Conservation (phyloP, 1,284 basidiomycete genomes). For the Leccinum proliferum region DNA sequence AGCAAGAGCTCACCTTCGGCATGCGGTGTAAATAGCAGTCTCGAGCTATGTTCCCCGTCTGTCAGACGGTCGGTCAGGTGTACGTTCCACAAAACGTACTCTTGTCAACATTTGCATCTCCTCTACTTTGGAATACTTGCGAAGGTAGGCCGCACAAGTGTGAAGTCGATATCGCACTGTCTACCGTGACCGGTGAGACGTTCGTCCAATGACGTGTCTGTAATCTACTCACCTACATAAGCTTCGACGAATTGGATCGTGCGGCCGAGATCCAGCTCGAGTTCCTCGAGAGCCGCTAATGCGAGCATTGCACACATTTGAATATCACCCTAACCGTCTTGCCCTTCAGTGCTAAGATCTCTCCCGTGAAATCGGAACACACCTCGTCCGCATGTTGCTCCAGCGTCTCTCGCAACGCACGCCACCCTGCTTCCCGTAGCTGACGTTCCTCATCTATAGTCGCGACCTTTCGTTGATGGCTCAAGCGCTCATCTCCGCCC, state of each 20-base stretch:
- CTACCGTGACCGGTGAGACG: constrained; percentile 30
- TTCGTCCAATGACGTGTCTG: not conserved
- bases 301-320: constrained; percentile 72
- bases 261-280: constrained; percentile 40
- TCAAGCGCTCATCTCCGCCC: constrained; percentile 24
- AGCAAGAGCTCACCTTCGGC: constrained; percentile 43
- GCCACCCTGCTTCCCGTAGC: constrained; percentile 51
- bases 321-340: constrained; percentile 53
- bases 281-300: constrained; percentile 51
- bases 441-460: constrained; percentile 47
- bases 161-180: constrained; percentile 54
- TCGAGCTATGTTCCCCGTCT: constrained; percentile 40
- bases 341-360: not conserved
- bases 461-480: constrained; percentile 33
- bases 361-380: constrained; percentile 9
- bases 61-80: not conserved
- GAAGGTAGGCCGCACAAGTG: constrained; percentile 61
- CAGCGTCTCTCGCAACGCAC: constrained; percentile 47
- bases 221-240: constrained; percentile 52
- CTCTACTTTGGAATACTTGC: constrained; percentile 52
- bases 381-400: constrained; percentile 63
- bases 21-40: constrained; percentile 62
- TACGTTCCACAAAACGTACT: constrained; percentile 31
- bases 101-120: constrained; percentile 46
- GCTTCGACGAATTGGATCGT: constrained; percentile 56